Evolutionary conservation across 1,284 basidiomycete genomes (phyloP), one percentile per base, ranked within the genome.

Genomic region (Marasmius oreades): DNA sequence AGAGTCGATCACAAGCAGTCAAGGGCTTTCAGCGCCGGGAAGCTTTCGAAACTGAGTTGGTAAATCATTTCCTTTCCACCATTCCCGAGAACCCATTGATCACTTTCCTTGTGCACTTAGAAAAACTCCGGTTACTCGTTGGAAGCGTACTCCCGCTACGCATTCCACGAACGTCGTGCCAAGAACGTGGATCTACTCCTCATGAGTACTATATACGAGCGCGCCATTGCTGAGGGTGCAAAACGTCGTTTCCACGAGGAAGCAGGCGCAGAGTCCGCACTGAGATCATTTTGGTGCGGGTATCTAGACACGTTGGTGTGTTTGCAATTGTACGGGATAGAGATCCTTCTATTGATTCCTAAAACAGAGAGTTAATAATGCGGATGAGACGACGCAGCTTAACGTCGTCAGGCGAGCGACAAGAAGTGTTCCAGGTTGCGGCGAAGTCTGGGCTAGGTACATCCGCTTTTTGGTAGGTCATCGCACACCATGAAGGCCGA

Each of bases 161-260:
- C 88, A 53, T 71, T 77, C 0, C 79, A 79, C 55, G 91, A 93
- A 66, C 79, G 81, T 33, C 77, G 80, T 50, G 78, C 80, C 31
- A 88, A 83, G 66, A 76, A 78, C 52, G 85, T 85, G 0, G 87
- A 94, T 63, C 60, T 81, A 4, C 75, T 78, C 37, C 73, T 93
- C 6, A 74, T 89, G 26, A 71, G 73, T 4, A 77, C 77, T 1
- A 73, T 93, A 1, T 92, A 88, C 63, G 92, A 95, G 68, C 82
- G 93, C 10, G 86, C 91, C 0, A 84, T 94, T 46, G 74, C 85
- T 2, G 84, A 90, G 60, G 86, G 85, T 1, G 86, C 84, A 4
- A 82, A 73, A 64, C 71, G 77, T 44, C 72, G 79, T 48, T 82
- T 83, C 61, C 60, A 68, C 11, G 80, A 78, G 0, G 80, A 85